Conservation (phyloP, 768 basidiomycete species). For the Pulveroboletus sp. region DNA sequence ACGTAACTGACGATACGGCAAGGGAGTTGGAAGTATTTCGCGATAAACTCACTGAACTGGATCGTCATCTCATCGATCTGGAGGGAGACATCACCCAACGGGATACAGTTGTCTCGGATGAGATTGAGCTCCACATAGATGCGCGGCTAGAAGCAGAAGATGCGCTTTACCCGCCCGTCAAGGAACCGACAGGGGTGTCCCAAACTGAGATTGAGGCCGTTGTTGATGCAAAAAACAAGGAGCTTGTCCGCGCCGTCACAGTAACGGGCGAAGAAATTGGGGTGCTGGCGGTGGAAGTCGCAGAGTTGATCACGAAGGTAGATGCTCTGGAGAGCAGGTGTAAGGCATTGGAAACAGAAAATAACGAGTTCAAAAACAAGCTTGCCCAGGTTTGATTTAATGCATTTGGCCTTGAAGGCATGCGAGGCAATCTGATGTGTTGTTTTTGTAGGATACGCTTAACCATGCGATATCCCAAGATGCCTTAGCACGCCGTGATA, state of each 20-base stretch:
- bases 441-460: slow-evolving; percentile 11
- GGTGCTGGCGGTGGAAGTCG: slow-evolving; percentile 30
- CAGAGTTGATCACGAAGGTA: slow-evolving; percentile 30
- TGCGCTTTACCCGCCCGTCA: slow-evolving; percentile 20
- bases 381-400: slow-evolving; percentile 25
- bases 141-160: slow-evolving; percentile 28
- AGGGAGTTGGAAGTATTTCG: slow-evolving; percentile 25
- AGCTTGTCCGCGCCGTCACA: slow-evolving; percentile 12
- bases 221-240: slow-evolving; percentile 23
- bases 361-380: slow-evolving; percentile 22
- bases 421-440: background rate
- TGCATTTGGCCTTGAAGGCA: background rate
- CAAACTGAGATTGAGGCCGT: slow-evolving; percentile 24
- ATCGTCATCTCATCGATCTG: slow-evolving; percentile 30
- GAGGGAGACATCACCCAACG: slow-evolving; percentile 37
- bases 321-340: slow-evolving; percentile 23
- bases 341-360: slow-evolving; percentile 25
- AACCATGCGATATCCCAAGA: slow-evolving; percentile 12
- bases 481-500: slow-evolving; percentile 17
- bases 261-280: slow-evolving; percentile 30
- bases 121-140: slow-evolving; percentile 31
- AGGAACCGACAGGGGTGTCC: slow-evolving; percentile 14
- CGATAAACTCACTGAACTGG: slow-evolving; percentile 29
- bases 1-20: slow-evolving; percentile 1
- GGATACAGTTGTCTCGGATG: slow-evolving; percentile 25